Percentiles rank a stretch among this genome's conserved stretches.
phyloP scores from a whole-genome alignment of 768 basidiomycete genomes.

The Russula earlei region DNA sequence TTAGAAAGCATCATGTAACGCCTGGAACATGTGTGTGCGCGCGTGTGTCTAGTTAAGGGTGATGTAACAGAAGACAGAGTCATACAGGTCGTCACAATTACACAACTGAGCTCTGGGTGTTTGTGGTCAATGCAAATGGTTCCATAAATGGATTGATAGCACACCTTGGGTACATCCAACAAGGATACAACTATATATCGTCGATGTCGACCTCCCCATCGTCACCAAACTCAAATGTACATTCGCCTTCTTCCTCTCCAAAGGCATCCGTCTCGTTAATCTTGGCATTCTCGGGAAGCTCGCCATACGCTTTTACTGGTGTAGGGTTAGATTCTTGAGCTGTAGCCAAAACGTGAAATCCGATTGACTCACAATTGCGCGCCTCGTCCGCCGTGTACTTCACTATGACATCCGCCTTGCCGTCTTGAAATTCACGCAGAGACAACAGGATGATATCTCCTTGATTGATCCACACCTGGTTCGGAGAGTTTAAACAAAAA shows the following conservation, averaged over 20 bases:
- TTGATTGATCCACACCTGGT: conserved; percentile 97
- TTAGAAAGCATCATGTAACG: neutral
- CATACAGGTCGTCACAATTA: conserved; percentile 16
- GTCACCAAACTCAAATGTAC: conserved; percentile 84
- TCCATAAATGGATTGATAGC: neutral
- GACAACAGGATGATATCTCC: conserved; percentile 94
- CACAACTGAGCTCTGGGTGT: conserved; percentile 2
- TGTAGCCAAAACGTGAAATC: neutral
- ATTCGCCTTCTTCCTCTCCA: conserved; percentile 85
- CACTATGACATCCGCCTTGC: conserved; percentile 98
- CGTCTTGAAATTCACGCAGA: conserved; percentile 97
- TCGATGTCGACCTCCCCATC: conserved; percentile 86
- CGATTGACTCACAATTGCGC: conserved; percentile 47
- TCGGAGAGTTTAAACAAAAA: neutral
- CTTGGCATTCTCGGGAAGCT: conserved; percentile 92
- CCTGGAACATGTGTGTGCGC: conserved; percentile 3
- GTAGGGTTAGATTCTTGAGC: neutral
- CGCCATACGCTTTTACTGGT: conserved; percentile 92
- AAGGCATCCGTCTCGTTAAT: conserved; percentile 95
- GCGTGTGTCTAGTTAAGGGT: conserved; percentile 17
- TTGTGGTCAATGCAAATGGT: neutral
- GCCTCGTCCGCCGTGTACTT: conserved; percentile 98
- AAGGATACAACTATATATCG: conserved; percentile 51
- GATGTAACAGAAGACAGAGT: conserved; percentile 8
- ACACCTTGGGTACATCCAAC: conserved; percentile 21